Conservation (phyloP, 2,329 filamentous ascomycete species). For the Sclerotinia trifoliorum region DNA sequence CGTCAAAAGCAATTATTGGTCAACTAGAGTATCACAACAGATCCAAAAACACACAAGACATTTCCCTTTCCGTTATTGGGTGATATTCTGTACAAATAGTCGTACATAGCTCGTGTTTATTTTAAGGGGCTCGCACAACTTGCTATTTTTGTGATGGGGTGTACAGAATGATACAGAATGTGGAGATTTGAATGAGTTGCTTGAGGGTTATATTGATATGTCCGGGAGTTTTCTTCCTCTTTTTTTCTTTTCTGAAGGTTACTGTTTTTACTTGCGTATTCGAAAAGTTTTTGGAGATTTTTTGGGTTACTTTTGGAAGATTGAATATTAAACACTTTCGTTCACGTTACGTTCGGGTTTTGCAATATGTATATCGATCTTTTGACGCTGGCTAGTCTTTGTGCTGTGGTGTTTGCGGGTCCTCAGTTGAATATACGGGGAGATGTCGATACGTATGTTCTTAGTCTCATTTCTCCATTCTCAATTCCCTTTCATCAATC, state of each 20-base stretch:
- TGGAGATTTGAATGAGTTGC: neutral
- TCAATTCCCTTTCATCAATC: no score
- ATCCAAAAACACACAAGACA: neutral
- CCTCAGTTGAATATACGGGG: neutral
- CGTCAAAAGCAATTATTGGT: neutral
- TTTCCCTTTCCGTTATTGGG: neutral
- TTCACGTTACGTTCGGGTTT: neutral
- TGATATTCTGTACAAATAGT: neutral
- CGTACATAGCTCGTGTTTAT: neutral
- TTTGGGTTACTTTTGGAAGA: neutral
- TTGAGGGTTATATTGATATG: neutral
- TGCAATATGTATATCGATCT: constrained; percentile 17
- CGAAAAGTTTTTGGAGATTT: neutral
- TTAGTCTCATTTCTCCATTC: neutral
- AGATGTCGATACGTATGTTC: constrained; percentile 5
- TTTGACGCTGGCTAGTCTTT: constrained; percentile 16
- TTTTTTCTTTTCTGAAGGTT: neutral
- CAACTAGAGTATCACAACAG: neutral
- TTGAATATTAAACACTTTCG: neutral
- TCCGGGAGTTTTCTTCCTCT: neutral
- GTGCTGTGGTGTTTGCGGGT: constrained; percentile 10
- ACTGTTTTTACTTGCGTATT: neutral
- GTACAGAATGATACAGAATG: neutral
- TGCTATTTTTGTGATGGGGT: neutral
- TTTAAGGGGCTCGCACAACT: neutral